Evolutionary conservation across 352 stramenopile species (phyloP).

Genomic region (Pythium myriotylum): DNA sequence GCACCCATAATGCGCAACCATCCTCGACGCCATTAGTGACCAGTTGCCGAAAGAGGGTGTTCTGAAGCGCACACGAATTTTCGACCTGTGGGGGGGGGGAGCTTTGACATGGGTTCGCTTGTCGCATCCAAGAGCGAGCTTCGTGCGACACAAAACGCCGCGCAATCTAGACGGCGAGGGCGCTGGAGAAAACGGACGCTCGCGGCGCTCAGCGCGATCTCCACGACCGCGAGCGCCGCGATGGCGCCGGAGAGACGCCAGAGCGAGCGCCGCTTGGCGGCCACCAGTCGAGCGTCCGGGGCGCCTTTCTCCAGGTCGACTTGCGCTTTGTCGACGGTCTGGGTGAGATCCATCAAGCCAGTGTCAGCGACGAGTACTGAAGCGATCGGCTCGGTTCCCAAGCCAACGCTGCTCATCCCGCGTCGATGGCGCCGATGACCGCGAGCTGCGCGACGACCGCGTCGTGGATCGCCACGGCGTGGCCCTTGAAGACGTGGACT

Average conservation of each 20-base stretch:
- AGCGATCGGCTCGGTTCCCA: too few relatives aligned
- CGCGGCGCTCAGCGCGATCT: slow-evolving; percentile 23
- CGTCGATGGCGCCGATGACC: slow-evolving; percentile 71
- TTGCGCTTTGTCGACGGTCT: slow-evolving; percentile 72
- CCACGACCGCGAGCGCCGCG: slow-evolving; percentile 51
- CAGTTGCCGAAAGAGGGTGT: background rate
- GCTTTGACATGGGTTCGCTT: slow-evolving; percentile 1
- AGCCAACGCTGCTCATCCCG: too few relatives aligned
- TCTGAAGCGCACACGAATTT: background rate
- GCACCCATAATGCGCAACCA: slow-evolving; percentile 2
- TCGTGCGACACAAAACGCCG: background rate
- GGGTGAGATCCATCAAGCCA: background rate
- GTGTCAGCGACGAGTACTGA: too few relatives aligned
- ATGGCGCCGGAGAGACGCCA: slow-evolving; percentile 81
- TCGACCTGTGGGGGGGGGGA: background rate
- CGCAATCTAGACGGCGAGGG: background rate
- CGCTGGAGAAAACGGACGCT: slow-evolving; percentile 11
- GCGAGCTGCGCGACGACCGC: slow-evolving; percentile 77
- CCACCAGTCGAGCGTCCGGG: slow-evolving; percentile 60
- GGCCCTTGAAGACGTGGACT: slow-evolving; percentile 72
- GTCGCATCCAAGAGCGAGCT: background rate
- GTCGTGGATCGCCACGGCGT: slow-evolving; percentile 81
- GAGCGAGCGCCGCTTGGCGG: slow-evolving; percentile 69
- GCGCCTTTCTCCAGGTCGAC: slow-evolving; percentile 65
- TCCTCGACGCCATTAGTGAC: background rate